phyloP scores from a whole-genome alignment of 257 asterid species.

The Nicotiana knightiana region DNA sequence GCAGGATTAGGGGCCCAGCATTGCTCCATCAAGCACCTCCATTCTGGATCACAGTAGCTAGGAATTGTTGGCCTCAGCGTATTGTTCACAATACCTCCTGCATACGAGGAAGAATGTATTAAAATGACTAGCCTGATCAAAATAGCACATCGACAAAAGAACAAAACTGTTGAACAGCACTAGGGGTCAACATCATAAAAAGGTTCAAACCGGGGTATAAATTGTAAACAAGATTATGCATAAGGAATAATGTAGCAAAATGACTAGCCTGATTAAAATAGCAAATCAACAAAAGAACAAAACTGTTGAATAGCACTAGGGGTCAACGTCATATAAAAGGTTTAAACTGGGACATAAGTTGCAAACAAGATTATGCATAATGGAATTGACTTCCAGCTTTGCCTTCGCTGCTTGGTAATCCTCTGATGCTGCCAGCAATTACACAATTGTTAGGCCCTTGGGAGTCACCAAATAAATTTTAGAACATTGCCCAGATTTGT shows the following conservation, averaged over 20 bases:
- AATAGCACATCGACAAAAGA: background rate
- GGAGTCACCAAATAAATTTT: background rate
- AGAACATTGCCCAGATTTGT: background rate
- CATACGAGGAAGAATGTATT: background rate
- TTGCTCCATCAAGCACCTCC: constrained; percentile 83
- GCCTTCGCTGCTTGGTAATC: background rate
- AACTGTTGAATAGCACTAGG: background rate
- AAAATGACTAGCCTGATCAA: background rate
- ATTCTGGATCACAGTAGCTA: constrained; percentile 75
- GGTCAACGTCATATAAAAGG: background rate
- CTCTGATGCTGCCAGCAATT: background rate
- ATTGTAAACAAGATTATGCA: background rate
- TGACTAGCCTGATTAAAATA: background rate
- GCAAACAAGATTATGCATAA: background rate
- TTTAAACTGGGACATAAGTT: background rate
- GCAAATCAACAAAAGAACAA: background rate
- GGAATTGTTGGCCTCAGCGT: constrained; percentile 90
- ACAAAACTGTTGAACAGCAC: background rate
- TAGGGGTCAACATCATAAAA: background rate
- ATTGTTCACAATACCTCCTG: constrained; percentile 95
- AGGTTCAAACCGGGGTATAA: background rate
- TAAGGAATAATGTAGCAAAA: background rate
- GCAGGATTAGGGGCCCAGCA: constrained; percentile 95
- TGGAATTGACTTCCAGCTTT: background rate
- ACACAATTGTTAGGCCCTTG: background rate